Conservation (phyloP, 2,329 filamentous ascomycete species). For the Cladophialophora immunda region DNA sequence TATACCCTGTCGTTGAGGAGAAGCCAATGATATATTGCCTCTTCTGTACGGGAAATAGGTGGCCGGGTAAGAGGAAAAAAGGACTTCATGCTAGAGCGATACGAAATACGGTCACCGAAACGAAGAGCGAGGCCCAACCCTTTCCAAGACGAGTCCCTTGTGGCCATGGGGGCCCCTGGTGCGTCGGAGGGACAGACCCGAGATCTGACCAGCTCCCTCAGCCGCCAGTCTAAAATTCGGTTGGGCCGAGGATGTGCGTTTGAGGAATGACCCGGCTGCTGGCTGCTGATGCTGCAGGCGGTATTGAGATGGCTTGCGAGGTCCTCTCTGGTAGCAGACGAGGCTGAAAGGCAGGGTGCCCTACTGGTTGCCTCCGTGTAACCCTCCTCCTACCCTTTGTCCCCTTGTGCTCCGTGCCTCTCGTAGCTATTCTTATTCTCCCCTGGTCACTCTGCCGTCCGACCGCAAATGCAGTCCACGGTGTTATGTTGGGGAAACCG, state of each 20-base stretch:
- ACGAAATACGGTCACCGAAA: slow-evolving; percentile 14
- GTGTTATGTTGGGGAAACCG: slow-evolving; percentile 5
- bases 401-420: neutral
- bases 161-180: no score
- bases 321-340: neutral
- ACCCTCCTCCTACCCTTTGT: neutral
- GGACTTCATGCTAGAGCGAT: neutral
- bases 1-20: slow-evolving; percentile 2
- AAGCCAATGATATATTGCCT: slow-evolving; percentile 4
- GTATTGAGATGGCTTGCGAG: neutral
- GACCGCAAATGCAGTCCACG: slow-evolving; percentile 4
- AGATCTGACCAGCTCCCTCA: slow-evolving; percentile 11
- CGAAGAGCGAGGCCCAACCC: slow-evolving; percentile 20
- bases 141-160: neutral
- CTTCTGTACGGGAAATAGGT: neutral
- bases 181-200: slow-evolving; percentile 15
- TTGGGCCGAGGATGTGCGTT: slow-evolving; percentile 5
- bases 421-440: neutral
- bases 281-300: neutral
- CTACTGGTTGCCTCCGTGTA: neutral
- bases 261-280: neutral
- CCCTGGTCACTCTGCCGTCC: neutral
- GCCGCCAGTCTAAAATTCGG: slow-evolving; percentile 9
- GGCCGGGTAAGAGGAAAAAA: slow-evolving; percentile 8
- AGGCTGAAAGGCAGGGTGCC: neutral